Evolutionary conservation across 1,139 yeast species (phyloP), one percentile per base, ranked within the genome.

Genomic region (Geotrichum bryndzae): DNA sequence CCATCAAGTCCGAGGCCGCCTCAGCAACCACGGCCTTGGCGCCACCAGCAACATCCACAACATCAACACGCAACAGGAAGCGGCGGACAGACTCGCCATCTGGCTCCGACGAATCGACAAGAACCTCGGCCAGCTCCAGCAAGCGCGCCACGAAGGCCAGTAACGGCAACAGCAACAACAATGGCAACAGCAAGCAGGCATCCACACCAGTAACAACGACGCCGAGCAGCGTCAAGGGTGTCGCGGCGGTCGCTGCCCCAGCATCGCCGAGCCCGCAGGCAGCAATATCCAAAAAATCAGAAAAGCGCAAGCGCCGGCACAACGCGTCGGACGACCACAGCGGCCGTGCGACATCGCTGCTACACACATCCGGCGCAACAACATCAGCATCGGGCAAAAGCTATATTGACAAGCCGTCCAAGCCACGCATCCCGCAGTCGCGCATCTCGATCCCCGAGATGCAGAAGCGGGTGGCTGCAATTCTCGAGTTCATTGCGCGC

Each of bases 381-480:
- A 38, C 67, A 60, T 35, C 66, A 64, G 29, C 70, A 67, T 50
- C 67, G 53, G 48, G 66, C 41, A 57, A 68, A 63, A 68, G 74
- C 18, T 76, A 76, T 54, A 76, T 84, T 25, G 84, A 81, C 65
- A 88, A 85, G 70, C 86, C 91, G 5, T 87, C 91, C 55, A 88
- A 85, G 68, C 97, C 98, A 15, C 82, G 96, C 60, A 79, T 84
- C 61, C 97, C 96, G 7, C 87, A 87, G 63, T 84, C 86, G 13
- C 82, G 89, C 61, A 83, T 90, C 1, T 82, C 91, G 1, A 76
- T 91, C 63, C 82, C 83, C 67, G 99, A 92, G 72, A 85, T 92
- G 85, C 84, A 92, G 61, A 86, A 90, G 70, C 81, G 99, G 62
- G 89, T 91, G 0, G 88, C 92, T 4, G 96, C 97, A 2, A 91